Percentiles rank a stretch among this genome's conserved stretches.
Conservation (phyloP, 768 basidiomycete species). For the Tephrocybe sp. region DNA sequence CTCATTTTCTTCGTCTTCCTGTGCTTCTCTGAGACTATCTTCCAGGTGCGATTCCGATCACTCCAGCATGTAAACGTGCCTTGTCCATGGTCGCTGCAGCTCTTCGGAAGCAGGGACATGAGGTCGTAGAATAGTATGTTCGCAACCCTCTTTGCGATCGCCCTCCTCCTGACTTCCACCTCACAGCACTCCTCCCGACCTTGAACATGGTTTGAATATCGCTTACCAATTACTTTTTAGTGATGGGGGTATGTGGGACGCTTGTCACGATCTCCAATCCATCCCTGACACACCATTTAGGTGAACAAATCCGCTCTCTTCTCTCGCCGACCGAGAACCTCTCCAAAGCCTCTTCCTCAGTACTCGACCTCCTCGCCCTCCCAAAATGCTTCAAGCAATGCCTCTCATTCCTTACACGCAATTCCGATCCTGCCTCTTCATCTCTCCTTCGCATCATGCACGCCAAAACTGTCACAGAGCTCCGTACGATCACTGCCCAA, state of each 20-base stretch:
- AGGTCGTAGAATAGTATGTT: slow-evolving; percentile 60
- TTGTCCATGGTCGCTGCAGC: slow-evolving; percentile 48
- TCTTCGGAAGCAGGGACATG: slow-evolving; percentile 57
- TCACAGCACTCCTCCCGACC: slow-evolving; percentile 40
- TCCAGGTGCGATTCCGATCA: slow-evolving; percentile 55
- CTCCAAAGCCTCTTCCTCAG: slow-evolving; percentile 25
- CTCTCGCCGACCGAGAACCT: slow-evolving; percentile 35
- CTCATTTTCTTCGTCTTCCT: neutral
- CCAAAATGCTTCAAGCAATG: slow-evolving; percentile 41
- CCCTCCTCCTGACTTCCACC: neutral
- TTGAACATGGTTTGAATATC: slow-evolving; percentile 46
- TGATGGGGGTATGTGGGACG: slow-evolving; percentile 45
- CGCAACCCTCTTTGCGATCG: neutral
- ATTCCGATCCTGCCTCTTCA: slow-evolving; percentile 35
- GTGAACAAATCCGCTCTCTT: slow-evolving; percentile 37
- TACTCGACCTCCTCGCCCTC: slow-evolving; percentile 34
- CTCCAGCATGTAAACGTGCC: slow-evolving; percentile 62
- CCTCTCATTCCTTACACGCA: slow-evolving; percentile 38
- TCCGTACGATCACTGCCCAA: slow-evolving; percentile 44
- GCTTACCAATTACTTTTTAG: slow-evolving; percentile 56
- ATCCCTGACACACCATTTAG: slow-evolving; percentile 26
- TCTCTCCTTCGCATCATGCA: slow-evolving; percentile 37
- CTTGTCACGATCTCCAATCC: neutral
- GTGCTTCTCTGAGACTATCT: neutral
- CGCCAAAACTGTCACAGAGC: slow-evolving; percentile 48